A percentile compares a stretch with the other conserved stretches of the same genome.
phyloP scores from a whole-genome alignment of 2,329 filamentous ascomycete species.

The Stromatinia cepivora region DNA sequence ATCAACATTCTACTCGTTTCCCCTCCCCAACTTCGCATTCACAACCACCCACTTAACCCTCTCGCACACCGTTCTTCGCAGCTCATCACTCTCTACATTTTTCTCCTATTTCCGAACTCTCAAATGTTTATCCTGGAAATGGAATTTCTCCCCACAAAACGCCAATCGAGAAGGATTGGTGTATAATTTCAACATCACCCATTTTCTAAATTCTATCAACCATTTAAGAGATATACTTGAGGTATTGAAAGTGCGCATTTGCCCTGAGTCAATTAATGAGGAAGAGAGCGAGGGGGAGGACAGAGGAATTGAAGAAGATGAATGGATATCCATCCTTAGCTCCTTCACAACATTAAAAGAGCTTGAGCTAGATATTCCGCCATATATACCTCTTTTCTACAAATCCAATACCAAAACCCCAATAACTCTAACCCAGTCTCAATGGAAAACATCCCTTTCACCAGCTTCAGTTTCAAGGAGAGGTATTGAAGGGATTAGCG shows the following conservation, averaged over 20 bases:
- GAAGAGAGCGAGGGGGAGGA: no score
- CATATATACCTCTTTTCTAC: no score
- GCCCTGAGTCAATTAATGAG: neutral
- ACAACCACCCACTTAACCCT: slow-evolving; percentile 6
- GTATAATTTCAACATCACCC: neutral
- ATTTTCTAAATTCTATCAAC: neutral
- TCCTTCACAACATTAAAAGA: neutral
- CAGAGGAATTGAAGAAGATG: neutral
- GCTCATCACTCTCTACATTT: neutral
- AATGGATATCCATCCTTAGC: neutral
- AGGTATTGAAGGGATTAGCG: no score
- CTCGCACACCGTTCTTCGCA: slow-evolving; percentile 5
- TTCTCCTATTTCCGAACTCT: slow-evolving; percentile 7
- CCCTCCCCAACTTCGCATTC: slow-evolving; percentile 15
- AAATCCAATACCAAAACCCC: no score
- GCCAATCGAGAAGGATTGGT: neutral
- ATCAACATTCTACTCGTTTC: neutral
- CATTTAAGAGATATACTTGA: neutral
- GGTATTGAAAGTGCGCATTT: neutral
- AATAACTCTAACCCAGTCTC: no score
- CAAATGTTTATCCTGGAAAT: slow-evolving; percentile 9
- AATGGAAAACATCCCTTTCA: no score
- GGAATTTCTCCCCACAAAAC: neutral
- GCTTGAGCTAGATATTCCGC: neutral
- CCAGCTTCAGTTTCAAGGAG: no score